phyloP scores from a whole-genome alignment of 2,329 filamentous ascomycete species.

The Alternaria triticimaculans region DNA sequence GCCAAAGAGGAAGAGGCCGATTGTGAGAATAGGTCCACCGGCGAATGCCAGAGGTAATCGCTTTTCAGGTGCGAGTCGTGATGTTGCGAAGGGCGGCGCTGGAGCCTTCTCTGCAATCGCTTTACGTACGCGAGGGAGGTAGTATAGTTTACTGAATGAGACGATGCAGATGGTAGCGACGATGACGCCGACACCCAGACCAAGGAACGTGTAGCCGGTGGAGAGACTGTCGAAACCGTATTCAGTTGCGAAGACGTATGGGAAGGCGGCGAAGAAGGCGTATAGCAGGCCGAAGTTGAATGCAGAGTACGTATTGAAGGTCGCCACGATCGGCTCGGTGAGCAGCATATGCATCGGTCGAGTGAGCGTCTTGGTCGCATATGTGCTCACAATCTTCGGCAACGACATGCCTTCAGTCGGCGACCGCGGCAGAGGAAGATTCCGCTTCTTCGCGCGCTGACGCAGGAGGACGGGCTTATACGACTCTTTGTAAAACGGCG shows the following conservation, averaged over 20 bases:
- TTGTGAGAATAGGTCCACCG: slow-evolving; percentile 42
- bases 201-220: slow-evolving; percentile 12
- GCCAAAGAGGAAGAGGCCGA: slow-evolving; percentile 49
- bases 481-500: slow-evolving; percentile 58
- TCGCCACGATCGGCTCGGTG: slow-evolving; percentile 33
- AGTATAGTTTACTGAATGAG: slow-evolving; percentile 5
- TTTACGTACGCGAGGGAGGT: slow-evolving; percentile 1
- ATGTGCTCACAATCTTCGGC: slow-evolving; percentile 4
- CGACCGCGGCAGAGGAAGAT: slow-evolving; percentile 3
- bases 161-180: slow-evolving; percentile 3
- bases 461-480: slow-evolving; percentile 58
- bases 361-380: slow-evolving; percentile 41
- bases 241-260: slow-evolving; percentile 24
- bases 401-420: slow-evolving; percentile 11
- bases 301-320: slow-evolving; percentile 24
- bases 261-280: slow-evolving; percentile 33
- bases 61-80: slow-evolving; percentile 35
- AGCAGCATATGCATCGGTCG: slow-evolving; percentile 56
- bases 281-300: slow-evolving; percentile 37
- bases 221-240: slow-evolving; percentile 19
- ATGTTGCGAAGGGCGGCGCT: slow-evolving; percentile 14
- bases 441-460: slow-evolving; percentile 34
- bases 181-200: slow-evolving; percentile 9
- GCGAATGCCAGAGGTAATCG: slow-evolving; percentile 45
- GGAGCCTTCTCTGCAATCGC: slow-evolving; percentile 1